Conservation (phyloP, 2,329 filamentous ascomycete species). For the Alternaria ethzedia region DNA sequence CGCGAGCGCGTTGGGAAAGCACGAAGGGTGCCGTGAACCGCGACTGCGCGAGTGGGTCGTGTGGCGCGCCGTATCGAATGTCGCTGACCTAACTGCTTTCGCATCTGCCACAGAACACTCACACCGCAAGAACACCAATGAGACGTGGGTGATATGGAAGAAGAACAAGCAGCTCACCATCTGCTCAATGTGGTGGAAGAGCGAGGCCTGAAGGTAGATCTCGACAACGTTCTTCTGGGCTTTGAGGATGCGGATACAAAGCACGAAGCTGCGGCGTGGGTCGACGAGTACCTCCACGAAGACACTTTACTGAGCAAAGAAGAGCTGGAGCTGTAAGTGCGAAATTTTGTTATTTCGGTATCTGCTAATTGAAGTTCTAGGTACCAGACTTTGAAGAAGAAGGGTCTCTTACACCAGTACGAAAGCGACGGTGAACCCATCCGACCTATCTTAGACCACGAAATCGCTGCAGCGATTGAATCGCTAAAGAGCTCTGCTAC, state of each 20-base stretch:
- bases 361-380: constrained; percentile 20
- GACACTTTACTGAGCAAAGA: constrained; percentile 57
- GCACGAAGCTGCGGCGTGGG: constrained; percentile 52
- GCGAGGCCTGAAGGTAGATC: constrained; percentile 50
- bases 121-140: constrained; percentile 1
- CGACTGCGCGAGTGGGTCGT: constrained; percentile 38
- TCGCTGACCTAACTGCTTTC: constrained; percentile 28
- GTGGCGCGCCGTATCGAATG: constrained; percentile 23
- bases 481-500: constrained; percentile 70
- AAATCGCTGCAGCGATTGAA: constrained; percentile 66
- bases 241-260: constrained; percentile 54
- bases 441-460: constrained; percentile 63
- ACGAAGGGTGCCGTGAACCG: constrained; percentile 21
- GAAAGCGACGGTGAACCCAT: constrained; percentile 35
- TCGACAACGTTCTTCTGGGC: constrained; percentile 56
- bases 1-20: constrained; percentile 32
- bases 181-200: constrained; percentile 55
- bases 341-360: rapidly evolving
- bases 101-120: constrained; percentile 31
- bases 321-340: constrained; percentile 54
- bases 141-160: constrained; percentile 28
- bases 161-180: constrained; percentile 49
- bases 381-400: constrained; percentile 43
- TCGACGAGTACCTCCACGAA: constrained; percentile 55
- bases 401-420: constrained; percentile 40